Evolutionary conservation across 2,329 filamentous ascomycete species (phyloP).

Genomic region (Diaporthe citrichinensis): DNA sequence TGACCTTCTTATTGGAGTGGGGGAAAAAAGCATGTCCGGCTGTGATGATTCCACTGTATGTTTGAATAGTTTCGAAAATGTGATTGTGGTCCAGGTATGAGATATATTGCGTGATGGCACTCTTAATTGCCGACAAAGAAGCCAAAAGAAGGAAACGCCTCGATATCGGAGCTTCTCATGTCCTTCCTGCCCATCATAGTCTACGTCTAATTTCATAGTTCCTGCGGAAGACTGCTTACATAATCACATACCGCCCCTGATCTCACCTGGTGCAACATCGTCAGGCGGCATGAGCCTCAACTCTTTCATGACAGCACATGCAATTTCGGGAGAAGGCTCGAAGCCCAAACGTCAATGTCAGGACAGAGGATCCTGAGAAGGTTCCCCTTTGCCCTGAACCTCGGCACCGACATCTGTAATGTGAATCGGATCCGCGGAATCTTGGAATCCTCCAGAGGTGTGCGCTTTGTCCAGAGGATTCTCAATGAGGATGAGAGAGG

Average conservation of each 20-base stretch:
- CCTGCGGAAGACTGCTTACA: background rate
- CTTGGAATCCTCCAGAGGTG: conserved; percentile 59
- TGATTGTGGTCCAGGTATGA: background rate
- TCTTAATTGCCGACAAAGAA: too few species aligned
- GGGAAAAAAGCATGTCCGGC: conserved; percentile 14
- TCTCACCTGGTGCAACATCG: background rate
- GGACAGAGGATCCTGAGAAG: conserved; percentile 28
- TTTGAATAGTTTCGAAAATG: background rate
- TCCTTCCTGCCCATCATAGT: background rate
- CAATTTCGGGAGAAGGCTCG: background rate
- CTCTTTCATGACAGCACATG: background rate
- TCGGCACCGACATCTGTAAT: conserved; percentile 86
- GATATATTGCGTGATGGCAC: background rate
- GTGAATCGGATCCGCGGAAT: conserved; percentile 75
- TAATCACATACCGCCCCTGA: background rate
- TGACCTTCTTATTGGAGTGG: background rate
- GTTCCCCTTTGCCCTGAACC: conserved; percentile 76
- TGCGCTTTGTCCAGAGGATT: conserved; percentile 63
- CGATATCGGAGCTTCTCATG: background rate
- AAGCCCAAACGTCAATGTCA: conserved; percentile 27
- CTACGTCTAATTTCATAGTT: background rate
- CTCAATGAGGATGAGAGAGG: conserved; percentile 59
- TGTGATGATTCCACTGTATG: background rate
- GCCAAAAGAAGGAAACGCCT: background rate
- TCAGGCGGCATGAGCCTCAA: background rate